Evolutionary conservation across 257 asterid genomes (phyloP), one percentile per base, ranked within the genome.

Genomic region (Nicotiana noctiflora): DNA sequence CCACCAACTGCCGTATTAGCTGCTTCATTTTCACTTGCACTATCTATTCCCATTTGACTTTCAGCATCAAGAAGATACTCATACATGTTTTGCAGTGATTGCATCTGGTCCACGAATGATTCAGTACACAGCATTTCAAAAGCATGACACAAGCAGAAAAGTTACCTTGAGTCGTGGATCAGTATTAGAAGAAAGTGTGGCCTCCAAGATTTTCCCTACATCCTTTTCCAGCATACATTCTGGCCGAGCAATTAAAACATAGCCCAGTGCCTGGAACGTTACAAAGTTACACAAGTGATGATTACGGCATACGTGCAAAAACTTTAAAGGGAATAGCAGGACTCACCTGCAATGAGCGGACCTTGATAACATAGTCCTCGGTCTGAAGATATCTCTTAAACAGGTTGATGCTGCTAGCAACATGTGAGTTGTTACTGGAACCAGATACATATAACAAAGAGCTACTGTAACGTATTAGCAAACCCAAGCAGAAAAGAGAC

Each of bases 41-140:
- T 90, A 80, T 91, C 97, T 67, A 88, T 83, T 84, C 86, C 98
- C 97, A 96, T 87, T 84, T 87, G 97, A 85, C 91, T 88, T 89
- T 96, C 99, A 53, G 99, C 97, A 76, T 96, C 97, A 84, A 94
- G 90, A 88, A 96, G 99, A 88, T 96, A 96, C 85, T 94, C 99
- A 61, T 89, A 88, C 88, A 96, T 89, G 86, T 96, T 96, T 87
- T 91, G 98, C 85, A 96, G 84, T 75, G 99, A 92, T 90, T 96
- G 99, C 90, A 92, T 88, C 98, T 96, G 93, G 60, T 80, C 83
- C 84, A 84, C 78, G 85, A 86, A 83, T 66, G 53, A 63, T 70
- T 83, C 55, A 84, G 84, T 63, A 60, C 49, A 68, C 70, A 83
- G 77, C 60, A 27, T 80, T 77, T 57, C 67, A 60, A 57, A 80